These are phyloP conservation scores for Aphanomyces stellatus DNA, from an alignment of 352 stramenopile genomes.

Conservation along the genomic window DNA sequence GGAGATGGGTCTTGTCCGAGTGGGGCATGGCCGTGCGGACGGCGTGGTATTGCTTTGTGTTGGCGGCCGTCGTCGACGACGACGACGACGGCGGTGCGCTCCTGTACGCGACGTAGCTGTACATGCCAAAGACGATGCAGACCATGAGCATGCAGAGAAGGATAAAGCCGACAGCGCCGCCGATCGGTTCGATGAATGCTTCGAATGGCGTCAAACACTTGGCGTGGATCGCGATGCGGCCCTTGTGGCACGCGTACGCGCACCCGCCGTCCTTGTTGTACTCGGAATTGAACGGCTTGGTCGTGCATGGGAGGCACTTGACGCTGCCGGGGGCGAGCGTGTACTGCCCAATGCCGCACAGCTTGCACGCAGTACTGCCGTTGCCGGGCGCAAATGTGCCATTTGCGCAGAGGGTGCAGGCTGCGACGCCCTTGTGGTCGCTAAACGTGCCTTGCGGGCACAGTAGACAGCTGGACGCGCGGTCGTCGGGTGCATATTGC, in stretches of 20 bases:
- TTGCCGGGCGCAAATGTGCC: slow-evolving; percentile 45
- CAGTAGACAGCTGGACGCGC: slow-evolving; percentile 35
- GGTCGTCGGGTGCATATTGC: slow-evolving; percentile 40
- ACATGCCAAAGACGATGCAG: slow-evolving; percentile 44
- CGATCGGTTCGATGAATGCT: slow-evolving; percentile 68
- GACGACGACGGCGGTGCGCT: slow-evolving; percentile 27
- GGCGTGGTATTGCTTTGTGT: slow-evolving; percentile 58
- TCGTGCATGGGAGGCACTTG: slow-evolving; percentile 38
- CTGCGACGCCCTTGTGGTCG: slow-evolving; percentile 29
- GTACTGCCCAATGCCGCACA: slow-evolving; percentile 70
- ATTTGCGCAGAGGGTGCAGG: slow-evolving; percentile 45
- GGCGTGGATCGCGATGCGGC: slow-evolving; percentile 59
- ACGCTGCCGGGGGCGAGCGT: slow-evolving; percentile 41
- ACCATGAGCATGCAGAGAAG: slow-evolving; percentile 54
- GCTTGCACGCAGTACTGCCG: slow-evolving; percentile 46
- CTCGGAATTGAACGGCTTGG: slow-evolving; percentile 54
- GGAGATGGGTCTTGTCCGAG: slow-evolving; percentile 5
- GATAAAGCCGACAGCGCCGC: slow-evolving; percentile 62
- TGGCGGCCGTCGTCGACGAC: too few species aligned
- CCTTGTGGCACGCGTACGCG: slow-evolving; percentile 74
- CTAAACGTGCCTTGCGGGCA: slow-evolving; percentile 54
- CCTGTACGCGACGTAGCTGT: slow-evolving; percentile 62
- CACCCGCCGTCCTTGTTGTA: slow-evolving; percentile 78
- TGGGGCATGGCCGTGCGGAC: slow-evolving; percentile 25
- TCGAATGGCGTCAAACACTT: slow-evolving; percentile 82